phyloP scores from a whole-genome alignment of 1,284 basidiomycete species.

The Ustilago esculenta region DNA sequence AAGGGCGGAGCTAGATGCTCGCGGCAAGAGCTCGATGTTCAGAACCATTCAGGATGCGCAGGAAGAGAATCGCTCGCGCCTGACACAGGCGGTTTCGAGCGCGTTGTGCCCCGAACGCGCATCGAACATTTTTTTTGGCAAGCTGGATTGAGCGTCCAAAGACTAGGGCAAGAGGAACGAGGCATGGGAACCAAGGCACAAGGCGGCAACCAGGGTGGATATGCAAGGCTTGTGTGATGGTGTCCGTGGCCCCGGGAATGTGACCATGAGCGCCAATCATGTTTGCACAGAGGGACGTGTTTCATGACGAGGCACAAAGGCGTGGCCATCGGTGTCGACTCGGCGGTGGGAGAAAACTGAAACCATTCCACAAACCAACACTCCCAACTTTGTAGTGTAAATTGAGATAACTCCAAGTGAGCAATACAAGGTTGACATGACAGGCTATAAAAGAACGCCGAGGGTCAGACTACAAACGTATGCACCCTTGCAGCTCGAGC shows the following conservation, averaged over 20 bases:
- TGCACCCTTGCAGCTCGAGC: conserved; percentile 22
- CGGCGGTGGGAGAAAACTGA: conserved; percentile 21
- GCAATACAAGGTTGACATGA: not conserved
- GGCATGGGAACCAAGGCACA: no score
- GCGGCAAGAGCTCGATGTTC: not conserved
- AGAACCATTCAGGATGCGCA: no score
- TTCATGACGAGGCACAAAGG: conserved; percentile 3
- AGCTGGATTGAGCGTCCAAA: not conserved
- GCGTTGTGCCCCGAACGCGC: not conserved
- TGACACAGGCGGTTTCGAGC: no score
- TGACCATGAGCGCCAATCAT: conserved; percentile 2
- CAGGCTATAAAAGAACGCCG: conserved; percentile 23
- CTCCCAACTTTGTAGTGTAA: not conserved
- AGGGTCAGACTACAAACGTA: conserved; percentile 22
- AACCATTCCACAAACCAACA: conserved; percentile 6
- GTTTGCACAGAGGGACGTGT: not conserved
- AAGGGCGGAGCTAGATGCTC: conserved; percentile 5
- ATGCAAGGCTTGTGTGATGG: conserved; percentile 2
- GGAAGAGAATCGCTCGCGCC: no score
- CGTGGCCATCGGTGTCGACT: conserved; percentile 2
- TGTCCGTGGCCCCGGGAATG: conserved; percentile 2
- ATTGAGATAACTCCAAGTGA: not conserved
- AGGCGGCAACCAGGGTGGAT: not conserved
- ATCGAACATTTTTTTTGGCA: conserved; percentile 6
- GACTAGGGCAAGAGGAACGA: not conserved